phyloP scores from a whole-genome alignment of 78 protist genomes.

The Dictyostelium firmibasis region DNA sequence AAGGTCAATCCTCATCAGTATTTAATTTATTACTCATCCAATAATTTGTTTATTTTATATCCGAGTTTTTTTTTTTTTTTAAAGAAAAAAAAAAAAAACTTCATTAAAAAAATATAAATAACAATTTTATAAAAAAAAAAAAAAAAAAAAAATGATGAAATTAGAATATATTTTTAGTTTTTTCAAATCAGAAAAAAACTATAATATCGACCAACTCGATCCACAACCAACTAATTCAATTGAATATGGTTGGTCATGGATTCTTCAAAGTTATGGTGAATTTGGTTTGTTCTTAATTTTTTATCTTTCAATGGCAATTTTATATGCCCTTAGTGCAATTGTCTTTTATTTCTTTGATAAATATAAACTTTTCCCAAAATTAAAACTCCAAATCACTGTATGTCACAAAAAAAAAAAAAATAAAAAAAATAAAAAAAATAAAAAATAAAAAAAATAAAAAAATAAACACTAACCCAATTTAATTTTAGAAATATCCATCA shows the following conservation, averaged over 20 bases:
- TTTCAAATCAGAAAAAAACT: slow-evolving; percentile 28
- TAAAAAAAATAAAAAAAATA: background rate
- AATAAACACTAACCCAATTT: background rate
- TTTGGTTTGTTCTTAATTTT: slow-evolving; percentile 57
- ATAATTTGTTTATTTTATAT: background rate
- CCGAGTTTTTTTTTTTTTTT: background rate
- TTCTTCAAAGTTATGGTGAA: slow-evolving; percentile 64
- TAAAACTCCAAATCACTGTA: slow-evolving; percentile 70
- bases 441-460: background rate
- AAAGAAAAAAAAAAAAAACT: background rate
- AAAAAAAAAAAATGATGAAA: background rate
- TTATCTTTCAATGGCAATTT: slow-evolving; percentile 47
- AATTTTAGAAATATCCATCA: slow-evolving; percentile 54
- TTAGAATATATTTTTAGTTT: background rate
- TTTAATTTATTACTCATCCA: background rate
- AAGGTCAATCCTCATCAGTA: background rate
- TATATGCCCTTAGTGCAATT: slow-evolving; percentile 54
- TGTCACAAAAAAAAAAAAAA: background rate
- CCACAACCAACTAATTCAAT: slow-evolving; percentile 35
- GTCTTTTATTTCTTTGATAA: slow-evolving; percentile 52
- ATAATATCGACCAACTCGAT: slow-evolving; percentile 6
- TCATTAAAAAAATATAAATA: background rate
- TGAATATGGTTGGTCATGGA: slow-evolving; percentile 67
- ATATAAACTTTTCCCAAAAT: slow-evolving; percentile 38
- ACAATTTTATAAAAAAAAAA: too few species aligned